Percentiles rank a stretch among this genome's conserved stretches.
phyloP scores from a whole-genome alignment of 129 eudicot genomes.

The Mikania micrantha region DNA sequence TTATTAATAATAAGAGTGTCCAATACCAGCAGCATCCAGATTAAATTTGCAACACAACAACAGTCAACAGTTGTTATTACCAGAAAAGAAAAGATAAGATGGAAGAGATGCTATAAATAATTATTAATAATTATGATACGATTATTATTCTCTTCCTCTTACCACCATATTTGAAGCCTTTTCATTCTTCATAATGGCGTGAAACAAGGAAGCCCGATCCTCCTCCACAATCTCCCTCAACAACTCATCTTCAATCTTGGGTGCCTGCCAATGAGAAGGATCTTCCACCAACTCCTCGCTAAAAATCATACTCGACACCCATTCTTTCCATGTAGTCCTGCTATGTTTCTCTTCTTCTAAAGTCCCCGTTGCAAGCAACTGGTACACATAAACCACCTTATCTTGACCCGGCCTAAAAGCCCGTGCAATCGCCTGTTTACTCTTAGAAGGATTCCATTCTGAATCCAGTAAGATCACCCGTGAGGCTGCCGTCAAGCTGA shows the following conservation, averaged over 20 bases:
- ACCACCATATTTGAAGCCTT: slow-evolving; percentile 79
- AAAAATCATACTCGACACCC: slow-evolving; percentile 95
- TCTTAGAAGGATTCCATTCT: slow-evolving; percentile 97
- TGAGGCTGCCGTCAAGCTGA: slow-evolving; percentile 92
- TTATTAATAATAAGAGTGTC: no score
- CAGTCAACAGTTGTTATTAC: no score
- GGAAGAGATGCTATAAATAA: background rate
- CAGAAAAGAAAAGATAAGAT: background rate
- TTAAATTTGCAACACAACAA: no score
- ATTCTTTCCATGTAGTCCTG: slow-evolving; percentile 95
- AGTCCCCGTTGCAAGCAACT: slow-evolving; percentile 77
- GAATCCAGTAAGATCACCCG: slow-evolving; percentile 87
- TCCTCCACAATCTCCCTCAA: slow-evolving; percentile 90
- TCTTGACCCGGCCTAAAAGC: slow-evolving; percentile 95
- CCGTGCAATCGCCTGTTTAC: slow-evolving; percentile 92
- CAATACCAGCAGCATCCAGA: no score
- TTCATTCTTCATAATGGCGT: slow-evolving; percentile 87
- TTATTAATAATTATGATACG: no score
- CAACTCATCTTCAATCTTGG: slow-evolving; percentile 86
- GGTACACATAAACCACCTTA: slow-evolving; percentile 88
- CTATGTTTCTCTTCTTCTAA: slow-evolving; percentile 88
- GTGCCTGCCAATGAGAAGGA: slow-evolving; percentile 95
- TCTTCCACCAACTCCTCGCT: slow-evolving; percentile 93
- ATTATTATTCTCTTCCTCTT: slow-evolving; percentile 43
- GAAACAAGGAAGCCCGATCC: slow-evolving; percentile 84